Evolutionary conservation across 257 asterid species (phyloP).

Genomic region (Scutellaria galericulata): DNA sequence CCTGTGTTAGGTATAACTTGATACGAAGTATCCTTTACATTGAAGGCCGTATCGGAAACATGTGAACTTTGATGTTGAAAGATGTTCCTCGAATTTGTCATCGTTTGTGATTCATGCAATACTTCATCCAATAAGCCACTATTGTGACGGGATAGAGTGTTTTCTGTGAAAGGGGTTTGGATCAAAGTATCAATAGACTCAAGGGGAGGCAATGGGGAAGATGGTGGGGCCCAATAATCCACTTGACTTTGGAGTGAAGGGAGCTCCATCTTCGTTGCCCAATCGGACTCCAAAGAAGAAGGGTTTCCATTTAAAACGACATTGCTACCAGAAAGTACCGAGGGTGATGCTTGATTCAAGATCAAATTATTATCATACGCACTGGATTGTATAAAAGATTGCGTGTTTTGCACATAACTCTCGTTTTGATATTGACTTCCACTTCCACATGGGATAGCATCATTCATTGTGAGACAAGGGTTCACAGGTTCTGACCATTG

Average conservation of each 20-base stretch:
- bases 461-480: slow-evolving; percentile 36
- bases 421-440: slow-evolving; percentile 46
- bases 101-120: slow-evolving; percentile 55
- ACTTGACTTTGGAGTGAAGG: slow-evolving; percentile 92
- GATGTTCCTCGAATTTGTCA: slow-evolving; percentile 43
- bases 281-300: slow-evolving; percentile 76
- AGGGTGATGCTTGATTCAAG: slow-evolving; percentile 39
- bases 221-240: slow-evolving; percentile 69
- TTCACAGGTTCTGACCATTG: slow-evolving; percentile 49
- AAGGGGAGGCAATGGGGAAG: slow-evolving; percentile 67
- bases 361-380: slow-evolving; percentile 43
- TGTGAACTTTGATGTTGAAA: slow-evolving; percentile 36
- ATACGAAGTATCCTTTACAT: slow-evolving; percentile 44
- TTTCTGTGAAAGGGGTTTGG: slow-evolving; percentile 60
- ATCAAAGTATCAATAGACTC: slow-evolving; percentile 64
- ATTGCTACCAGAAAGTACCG: slow-evolving; percentile 23
- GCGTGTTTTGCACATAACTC: slow-evolving; percentile 44
- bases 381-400: slow-evolving; percentile 48
- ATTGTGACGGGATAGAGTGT: slow-evolving; percentile 48
- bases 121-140: slow-evolving; percentile 77
- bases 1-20: slow-evolving; percentile 45
- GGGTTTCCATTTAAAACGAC: slow-evolving; percentile 65
- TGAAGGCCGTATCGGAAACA: slow-evolving; percentile 41
- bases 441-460: slow-evolving; percentile 34
- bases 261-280: slow-evolving; percentile 88